Base-by-base conservation (phyloP, 768 basidiomycete genomes). In the Agaricus sinodeliciosus region DNA sequence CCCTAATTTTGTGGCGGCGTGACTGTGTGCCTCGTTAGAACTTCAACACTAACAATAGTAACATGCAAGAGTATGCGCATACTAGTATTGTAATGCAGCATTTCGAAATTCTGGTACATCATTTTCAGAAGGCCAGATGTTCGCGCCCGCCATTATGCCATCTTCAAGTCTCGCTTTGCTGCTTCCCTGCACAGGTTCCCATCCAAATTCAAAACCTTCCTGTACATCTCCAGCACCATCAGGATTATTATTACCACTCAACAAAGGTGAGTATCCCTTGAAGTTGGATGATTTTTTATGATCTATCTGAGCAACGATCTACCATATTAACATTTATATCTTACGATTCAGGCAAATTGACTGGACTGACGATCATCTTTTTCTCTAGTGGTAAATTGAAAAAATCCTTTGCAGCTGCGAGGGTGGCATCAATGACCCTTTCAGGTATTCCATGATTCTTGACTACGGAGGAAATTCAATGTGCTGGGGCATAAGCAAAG, bases 141-240 rank as follows among this genome's bases (percentile, higher is more conserved):
- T 94, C 4, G 75, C 79, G 0, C 82, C 85, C 9, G 77, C 69
- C 82, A 90, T 85, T 4, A 69, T 72, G 11, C 85, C 84, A 36
- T 54, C 64, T 18, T 58, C 59, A 0, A 43, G 59, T 42, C 67
- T 60, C 46, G 63, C 58, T 55, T 68, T 62, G 34, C 22, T 39
- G 1, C 31, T 45, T 7, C 52, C 51, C 9, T 70, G 59, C 0
- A 77, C 62, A 22, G 72, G 67, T 62, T 91, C 87, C 76, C 80
- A 85, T 3, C 90, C 90, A 52, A 95, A 75, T 59, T 93, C 86
- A 64, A 94, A 95, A 2, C 87, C 92, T 65, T 97, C 93, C 62
- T 94, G 90, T 49, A 94, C 67, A 63, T 97, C 94, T 0, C 93
- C 93, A n/a, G 78, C 69, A 43, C 79, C 78, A n/a, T 79, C 73